phyloP scores from a whole-genome alignment of 257 asterid genomes.

The Solanum lycopersicoides region DNA sequence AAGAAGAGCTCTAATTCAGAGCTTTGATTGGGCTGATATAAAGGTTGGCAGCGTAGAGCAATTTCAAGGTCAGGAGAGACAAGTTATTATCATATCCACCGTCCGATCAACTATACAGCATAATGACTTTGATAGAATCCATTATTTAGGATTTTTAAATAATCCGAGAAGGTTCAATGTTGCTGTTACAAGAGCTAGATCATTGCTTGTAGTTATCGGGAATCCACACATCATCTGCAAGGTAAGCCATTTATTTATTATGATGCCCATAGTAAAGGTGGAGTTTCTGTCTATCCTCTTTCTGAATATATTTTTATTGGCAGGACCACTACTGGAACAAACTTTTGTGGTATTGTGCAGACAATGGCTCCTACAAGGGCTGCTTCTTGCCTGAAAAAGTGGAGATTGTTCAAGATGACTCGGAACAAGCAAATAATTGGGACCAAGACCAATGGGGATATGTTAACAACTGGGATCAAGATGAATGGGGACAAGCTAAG shows the following conservation, averaged over 20 bases:
- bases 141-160: conserved; percentile 83
- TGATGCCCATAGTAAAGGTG: background rate
- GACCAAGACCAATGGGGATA: background rate
- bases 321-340: conserved; percentile 79
- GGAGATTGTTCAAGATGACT: conserved; percentile 14
- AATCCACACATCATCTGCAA: conserved; percentile 91
- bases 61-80: conserved; percentile 88
- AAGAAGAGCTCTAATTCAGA: conserved; percentile 42
- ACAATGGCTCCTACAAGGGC: conserved; percentile 66
- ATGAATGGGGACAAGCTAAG: background rate
- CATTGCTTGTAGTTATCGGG: conserved; percentile 74
- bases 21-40: conserved; percentile 18
- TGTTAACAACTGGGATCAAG: background rate
- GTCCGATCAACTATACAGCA: conserved; percentile 88
- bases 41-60: conserved; percentile 95
- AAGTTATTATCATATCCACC: conserved; percentile 77
- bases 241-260: conserved; percentile 27
- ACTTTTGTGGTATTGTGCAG: conserved; percentile 81
- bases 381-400: conserved; percentile 67
- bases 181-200: conserved; percentile 75
- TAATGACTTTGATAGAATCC: conserved; percentile 62
- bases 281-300: background rate
- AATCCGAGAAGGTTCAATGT: conserved; percentile 92
- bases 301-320: background rate
- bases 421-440: background rate